Evolutionary conservation across 257 asterid species (phyloP).

Genomic region (Solanum peruvianum): DNA sequence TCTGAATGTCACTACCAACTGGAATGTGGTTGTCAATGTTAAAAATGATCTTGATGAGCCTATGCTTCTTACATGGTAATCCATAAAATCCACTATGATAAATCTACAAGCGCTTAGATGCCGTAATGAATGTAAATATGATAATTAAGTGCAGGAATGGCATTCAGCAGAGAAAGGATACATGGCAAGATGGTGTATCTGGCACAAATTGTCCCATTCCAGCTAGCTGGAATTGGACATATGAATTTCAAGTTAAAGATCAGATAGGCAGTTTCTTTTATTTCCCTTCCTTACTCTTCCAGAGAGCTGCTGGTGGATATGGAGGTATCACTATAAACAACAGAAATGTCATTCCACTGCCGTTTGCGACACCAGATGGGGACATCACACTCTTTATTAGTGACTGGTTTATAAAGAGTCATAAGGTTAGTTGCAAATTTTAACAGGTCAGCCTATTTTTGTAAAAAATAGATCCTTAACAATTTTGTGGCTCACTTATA

Average conservation of each 20-base stretch:
- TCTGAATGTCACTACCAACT: conserved; percentile 81
- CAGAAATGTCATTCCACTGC: conserved; percentile 69
- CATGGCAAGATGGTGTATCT: conserved; percentile 94
- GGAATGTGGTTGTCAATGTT: conserved; percentile 84
- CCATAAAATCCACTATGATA: not conserved
- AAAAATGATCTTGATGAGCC: conserved; percentile 84
- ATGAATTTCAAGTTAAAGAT: conserved; percentile 89
- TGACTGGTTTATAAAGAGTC: conserved; percentile 80
- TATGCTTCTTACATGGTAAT: conserved; percentile 79
- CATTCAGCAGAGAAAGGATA: conserved; percentile 67
- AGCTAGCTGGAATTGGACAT: conserved; percentile 95
- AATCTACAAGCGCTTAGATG: not conserved
- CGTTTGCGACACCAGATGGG: conserved; percentile 67
- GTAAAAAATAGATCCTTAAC: not conserved
- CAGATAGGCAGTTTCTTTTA: conserved; percentile 96
- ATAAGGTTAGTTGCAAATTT: conserved; percentile 49
- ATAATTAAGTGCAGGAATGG: conserved; percentile 69
- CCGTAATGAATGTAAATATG: conserved; percentile 9
- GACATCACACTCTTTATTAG: conserved; percentile 68
- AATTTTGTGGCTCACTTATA: conserved; percentile 8
- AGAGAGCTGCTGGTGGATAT: conserved; percentile 77
- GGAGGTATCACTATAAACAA: conserved; percentile 81
- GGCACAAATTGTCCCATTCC: conserved; percentile 97
- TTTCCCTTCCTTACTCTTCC: conserved; percentile 69
- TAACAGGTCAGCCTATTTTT: not conserved